A percentile compares a stretch with the other conserved stretches of the same genome.
Evolutionary conservation across 805 yeast genomes (phyloP).

Genomic region (Starmerella apis): DNA sequence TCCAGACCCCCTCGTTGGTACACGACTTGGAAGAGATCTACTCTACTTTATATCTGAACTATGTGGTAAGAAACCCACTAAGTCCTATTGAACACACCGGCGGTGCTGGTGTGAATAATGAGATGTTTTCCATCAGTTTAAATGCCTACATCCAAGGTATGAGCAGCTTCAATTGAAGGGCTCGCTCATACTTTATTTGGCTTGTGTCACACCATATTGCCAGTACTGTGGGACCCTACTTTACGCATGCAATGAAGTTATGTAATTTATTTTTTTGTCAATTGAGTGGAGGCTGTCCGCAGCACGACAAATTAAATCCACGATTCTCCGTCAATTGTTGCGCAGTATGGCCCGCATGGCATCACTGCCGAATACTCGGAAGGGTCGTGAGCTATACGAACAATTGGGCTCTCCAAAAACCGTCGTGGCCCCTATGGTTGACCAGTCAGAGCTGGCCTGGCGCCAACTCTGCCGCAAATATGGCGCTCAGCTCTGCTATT

Average conservation of each 20-base stretch:
- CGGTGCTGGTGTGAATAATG: conserved; percentile 41
- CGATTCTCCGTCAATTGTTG: conserved; percentile 1
- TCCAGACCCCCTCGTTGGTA: conserved; percentile 45
- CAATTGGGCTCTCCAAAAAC: conserved; percentile 64
- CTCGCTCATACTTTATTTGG: background rate
- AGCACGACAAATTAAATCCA: background rate
- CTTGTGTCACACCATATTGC: no score
- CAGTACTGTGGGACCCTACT: no score
- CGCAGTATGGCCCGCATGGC: conserved; percentile 15
- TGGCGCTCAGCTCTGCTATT: conserved; percentile 89
- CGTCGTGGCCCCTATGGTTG: conserved; percentile 98
- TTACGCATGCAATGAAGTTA: background rate
- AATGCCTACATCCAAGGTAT: conserved; percentile 40
- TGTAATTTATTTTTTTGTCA: conserved; percentile 2
- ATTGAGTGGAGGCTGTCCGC: background rate
- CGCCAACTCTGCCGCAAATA: conserved; percentile 70
- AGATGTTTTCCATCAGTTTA: conserved; percentile 44
- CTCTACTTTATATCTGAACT: conserved; percentile 46
- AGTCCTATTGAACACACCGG: conserved; percentile 22
- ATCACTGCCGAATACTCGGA: conserved; percentile 17
- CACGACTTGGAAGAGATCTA: conserved; percentile 49
- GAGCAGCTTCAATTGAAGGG: conserved; percentile 24
- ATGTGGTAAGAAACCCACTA: conserved; percentile 47
- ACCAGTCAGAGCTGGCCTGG: conserved; percentile 94
- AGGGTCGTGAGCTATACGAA: conserved; percentile 62